A percentile compares a stretch with the other conserved stretches of the same genome.
Conservation (phyloP, 257 asterid species). For the Penstemon eatonii region DNA sequence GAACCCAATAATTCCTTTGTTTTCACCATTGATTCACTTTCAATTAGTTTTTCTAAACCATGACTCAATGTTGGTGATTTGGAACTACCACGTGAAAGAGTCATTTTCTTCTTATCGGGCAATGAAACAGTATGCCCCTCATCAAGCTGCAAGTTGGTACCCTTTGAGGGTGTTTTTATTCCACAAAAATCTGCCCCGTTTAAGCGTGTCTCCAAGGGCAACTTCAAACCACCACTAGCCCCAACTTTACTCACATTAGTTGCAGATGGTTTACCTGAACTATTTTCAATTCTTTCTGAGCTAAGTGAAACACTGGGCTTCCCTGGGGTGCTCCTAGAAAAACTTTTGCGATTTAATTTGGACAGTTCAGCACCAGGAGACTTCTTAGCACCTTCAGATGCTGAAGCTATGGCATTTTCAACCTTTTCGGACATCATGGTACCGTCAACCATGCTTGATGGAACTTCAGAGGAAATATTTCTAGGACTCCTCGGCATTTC, state of each 20-base stretch:
- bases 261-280: conserved; percentile 33
- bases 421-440: conserved; percentile 30
- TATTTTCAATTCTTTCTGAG: conserved; percentile 38
- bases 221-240: conserved; percentile 34
- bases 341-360: conserved; percentile 36
- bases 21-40: conserved; percentile 25
- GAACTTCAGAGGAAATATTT: conserved; percentile 33
- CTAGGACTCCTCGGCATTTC: conserved; percentile 38
- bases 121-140: conserved; percentile 36
- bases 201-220: conserved; percentile 31
- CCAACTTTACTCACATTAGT: conserved; percentile 29
- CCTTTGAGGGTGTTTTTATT: conserved; percentile 35
- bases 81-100: conserved; percentile 36
- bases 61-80: conserved; percentile 37
- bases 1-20: conserved; percentile 32
- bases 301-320: conserved; percentile 37
- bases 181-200: conserved; percentile 31
- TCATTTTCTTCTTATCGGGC: conserved; percentile 45
- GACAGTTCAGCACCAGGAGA: conserved; percentile 38
- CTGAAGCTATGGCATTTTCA: conserved; percentile 35
- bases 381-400: conserved; percentile 41
- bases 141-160: conserved; percentile 27
- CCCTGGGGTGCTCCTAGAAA: conserved; percentile 35
- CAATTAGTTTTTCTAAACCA: conserved; percentile 30
- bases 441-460: conserved; percentile 28